Base-by-base conservation (phyloP, 2,329 filamentous ascomycete species). In the Pseudogymnoascus sp. region DNA sequence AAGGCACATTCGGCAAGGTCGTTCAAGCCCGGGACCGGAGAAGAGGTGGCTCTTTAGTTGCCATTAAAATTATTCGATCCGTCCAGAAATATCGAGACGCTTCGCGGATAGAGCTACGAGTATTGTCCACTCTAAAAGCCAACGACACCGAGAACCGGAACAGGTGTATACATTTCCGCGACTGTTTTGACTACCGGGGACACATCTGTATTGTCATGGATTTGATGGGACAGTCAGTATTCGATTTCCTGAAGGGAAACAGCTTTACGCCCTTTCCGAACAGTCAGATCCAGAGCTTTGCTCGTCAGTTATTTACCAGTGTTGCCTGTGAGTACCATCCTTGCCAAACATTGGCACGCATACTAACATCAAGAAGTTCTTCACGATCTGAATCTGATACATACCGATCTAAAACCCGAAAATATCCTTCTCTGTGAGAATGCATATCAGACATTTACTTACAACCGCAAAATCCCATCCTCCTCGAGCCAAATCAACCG, bases 41-140 rank as follows among this genome's bases (percentile, higher is more conserved):
- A 69, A 87, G 86, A 66, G 88, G 88, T 64, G 83, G 82, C 68
- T 91, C 92, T 73, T 73, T 81, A 4, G 95, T 96, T 39, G 94
- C 94, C 35, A 91, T 99, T 75, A 99, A 99, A 76, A 96, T 99
- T 74, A 97, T 99, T 67, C 88, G 94, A 68, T 97, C 94, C 1
- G 94, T 99, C 11, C 94, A 96, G 72, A 99, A 99, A 74, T 99
- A 99, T 73, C 88, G 94, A 55, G 94, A 99, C 77, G 94, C 94
- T 36, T 96, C 91, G 7, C 86, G 92, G 66, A 99, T 99, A 69
- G 94, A 99, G 74, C 80, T 99, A 36, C 86, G 94, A 64, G 94
- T 99, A 3, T 79, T 99, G 11, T 92, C 92, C 63, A 99, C 94
- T 0, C 80, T 99, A 55, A 89, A 92, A 67, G 90, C 90, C 45